Evolutionary conservation across 2,329 filamentous ascomycete genomes (phyloP).

Genomic region (Nigrospora sphaerica): DNA sequence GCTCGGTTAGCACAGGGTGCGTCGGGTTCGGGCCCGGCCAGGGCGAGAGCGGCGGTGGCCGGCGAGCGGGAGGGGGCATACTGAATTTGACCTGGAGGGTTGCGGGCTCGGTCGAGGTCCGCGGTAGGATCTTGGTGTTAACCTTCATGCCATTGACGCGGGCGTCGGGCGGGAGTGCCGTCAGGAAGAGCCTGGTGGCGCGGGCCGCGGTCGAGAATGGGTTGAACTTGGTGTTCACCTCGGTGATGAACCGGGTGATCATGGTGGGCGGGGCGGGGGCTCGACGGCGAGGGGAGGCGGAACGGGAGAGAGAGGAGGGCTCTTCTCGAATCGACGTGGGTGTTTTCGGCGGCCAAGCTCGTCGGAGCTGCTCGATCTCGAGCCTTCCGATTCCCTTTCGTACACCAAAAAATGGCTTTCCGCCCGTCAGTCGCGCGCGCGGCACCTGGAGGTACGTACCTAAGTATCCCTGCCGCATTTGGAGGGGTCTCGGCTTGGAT

Average conservation of each 20-base stretch:
- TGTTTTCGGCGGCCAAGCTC: no score
- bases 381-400: no score
- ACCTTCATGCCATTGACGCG: constrained; percentile 68
- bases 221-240: constrained; percentile 85
- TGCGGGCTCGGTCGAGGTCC: constrained; percentile 60
- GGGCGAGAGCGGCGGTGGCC: background rate
- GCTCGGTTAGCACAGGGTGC: constrained; percentile 11
- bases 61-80: constrained; percentile 33
- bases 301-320: no score
- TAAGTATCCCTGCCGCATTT: no score
- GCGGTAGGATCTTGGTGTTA: constrained; percentile 67
- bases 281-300: no score
- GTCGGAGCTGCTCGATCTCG: no score
- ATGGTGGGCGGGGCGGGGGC: constrained; percentile 34
- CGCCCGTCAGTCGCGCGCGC: no score
- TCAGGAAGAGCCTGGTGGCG: constrained; percentile 82
- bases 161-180: constrained; percentile 73
- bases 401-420: no score
- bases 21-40: no score
- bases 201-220: constrained; percentile 77
- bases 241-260: constrained; percentile 82
- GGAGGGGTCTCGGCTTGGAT: no score
- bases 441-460: no score
- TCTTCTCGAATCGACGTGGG: no score
- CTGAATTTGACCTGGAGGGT: constrained; percentile 79